Evolutionary conservation across 2,329 filamentous ascomycete species (phyloP).

Genomic region (Trichoderma asperellum): DNA sequence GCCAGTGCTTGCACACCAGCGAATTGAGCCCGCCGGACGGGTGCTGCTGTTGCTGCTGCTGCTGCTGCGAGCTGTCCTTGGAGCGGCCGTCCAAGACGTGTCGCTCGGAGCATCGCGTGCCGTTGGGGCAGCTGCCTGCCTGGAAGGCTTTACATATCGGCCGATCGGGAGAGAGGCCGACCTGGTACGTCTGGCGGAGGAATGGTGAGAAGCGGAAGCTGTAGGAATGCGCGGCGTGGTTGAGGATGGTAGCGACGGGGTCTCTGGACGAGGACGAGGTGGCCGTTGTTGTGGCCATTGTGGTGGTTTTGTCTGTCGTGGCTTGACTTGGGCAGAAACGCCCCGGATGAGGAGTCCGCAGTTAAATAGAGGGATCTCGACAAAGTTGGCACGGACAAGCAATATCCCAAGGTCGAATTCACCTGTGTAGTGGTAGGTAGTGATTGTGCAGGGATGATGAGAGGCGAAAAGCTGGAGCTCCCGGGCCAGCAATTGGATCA

Average conservation of each 20-base stretch:
- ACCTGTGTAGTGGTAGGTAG: not conserved
- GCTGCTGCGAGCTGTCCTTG: slow-evolving; percentile 54
- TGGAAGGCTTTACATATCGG: slow-evolving; percentile 86
- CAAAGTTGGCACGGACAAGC: no score
- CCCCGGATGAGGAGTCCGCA: not conserved
- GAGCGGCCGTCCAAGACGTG: slow-evolving; percentile 58
- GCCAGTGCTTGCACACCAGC: slow-evolving; percentile 98
- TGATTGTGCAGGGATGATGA: not conserved
- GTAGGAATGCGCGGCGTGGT: slow-evolving; percentile 61
- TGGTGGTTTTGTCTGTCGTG: not conserved
- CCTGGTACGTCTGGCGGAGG: slow-evolving; percentile 79
- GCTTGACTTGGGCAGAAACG: slow-evolving; percentile 1
- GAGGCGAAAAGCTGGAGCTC: slow-evolving; percentile 15
- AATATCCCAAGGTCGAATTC: not conserved
- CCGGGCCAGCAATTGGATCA: slow-evolving; percentile 8
- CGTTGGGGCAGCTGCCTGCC: slow-evolving; percentile 83
- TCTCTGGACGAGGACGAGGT: slow-evolving; percentile 9
- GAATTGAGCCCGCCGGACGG: slow-evolving; percentile 67
- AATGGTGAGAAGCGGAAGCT: slow-evolving; percentile 86
- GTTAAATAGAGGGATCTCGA: not conserved
- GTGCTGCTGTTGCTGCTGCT: slow-evolving; percentile 34
- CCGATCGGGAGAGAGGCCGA: slow-evolving; percentile 76
- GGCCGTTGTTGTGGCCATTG: slow-evolving; percentile 39
- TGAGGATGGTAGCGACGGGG: slow-evolving; percentile 54
- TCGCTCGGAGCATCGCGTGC: slow-evolving; percentile 81